Conservation (phyloP, 2,329 filamentous ascomycete species). For the Neoascochyta sp. region DNA sequence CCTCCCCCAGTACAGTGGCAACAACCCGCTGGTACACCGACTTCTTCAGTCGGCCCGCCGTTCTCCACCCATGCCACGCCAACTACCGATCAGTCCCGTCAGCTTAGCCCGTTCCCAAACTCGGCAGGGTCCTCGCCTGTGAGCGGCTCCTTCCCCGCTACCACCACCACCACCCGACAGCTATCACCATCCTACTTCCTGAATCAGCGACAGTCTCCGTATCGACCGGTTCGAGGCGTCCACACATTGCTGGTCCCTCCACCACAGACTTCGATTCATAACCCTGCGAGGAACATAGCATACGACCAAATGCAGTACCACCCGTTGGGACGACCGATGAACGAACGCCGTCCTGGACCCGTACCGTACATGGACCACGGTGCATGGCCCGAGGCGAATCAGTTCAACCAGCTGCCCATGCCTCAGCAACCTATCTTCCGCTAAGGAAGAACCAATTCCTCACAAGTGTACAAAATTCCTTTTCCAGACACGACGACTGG, state of each 20-base stretch:
- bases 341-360: constrained; percentile 44
- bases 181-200: constrained; percentile 86
- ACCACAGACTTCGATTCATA: constrained; percentile 71
- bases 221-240: constrained; percentile 83
- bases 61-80: constrained; percentile 29
- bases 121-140: constrained; percentile 65
- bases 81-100: constrained; percentile 42
- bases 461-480: constrained; percentile 3
- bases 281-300: constrained; percentile 42
- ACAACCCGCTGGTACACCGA: constrained; percentile 41
- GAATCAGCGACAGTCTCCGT: constrained; percentile 84
- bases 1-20: constrained; percentile 54
- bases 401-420: constrained; percentile 39
- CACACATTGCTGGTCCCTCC: constrained; percentile 89
- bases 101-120: constrained; percentile 50
- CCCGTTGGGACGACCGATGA: constrained; percentile 45
- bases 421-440: constrained; percentile 38
- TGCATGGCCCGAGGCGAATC: constrained; percentile 37
- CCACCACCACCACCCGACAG: constrained; percentile 62
- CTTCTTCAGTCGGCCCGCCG: constrained; percentile 26
- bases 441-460: constrained; percentile 13
- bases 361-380: constrained; percentile 44
- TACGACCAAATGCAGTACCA: constrained; percentile 52
- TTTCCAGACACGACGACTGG: constrained; percentile 7
- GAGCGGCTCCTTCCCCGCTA: constrained; percentile 58